A percentile compares a stretch with the other conserved stretches of the same genome.
These are phyloP conservation scores for Kluyveromyces nonfermentans DNA, from an alignment of 805 yeast genomes.

Conservation along the genomic window DNA sequence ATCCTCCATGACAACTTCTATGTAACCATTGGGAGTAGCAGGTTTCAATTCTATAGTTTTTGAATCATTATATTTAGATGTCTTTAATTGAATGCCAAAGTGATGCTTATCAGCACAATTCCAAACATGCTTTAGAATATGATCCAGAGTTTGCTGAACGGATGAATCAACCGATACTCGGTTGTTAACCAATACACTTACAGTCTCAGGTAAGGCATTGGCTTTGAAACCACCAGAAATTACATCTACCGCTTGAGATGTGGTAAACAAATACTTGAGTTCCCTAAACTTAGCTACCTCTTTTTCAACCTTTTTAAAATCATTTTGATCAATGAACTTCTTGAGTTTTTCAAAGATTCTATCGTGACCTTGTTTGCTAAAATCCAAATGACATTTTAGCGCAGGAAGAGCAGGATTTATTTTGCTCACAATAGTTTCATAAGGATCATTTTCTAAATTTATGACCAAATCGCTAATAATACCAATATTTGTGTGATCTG, in stretches of 20 bases:
- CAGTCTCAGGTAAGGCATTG: slow-evolving; percentile 59
- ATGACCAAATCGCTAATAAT: slow-evolving; percentile 45
- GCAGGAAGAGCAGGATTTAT: slow-evolving; percentile 47
- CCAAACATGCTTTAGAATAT: slow-evolving; percentile 15
- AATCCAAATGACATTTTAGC: slow-evolving; percentile 51
- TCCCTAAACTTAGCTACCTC: slow-evolving; percentile 28
- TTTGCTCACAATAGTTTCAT: slow-evolving; percentile 33
- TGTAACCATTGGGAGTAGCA: slow-evolving; percentile 7
- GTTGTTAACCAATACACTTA: slow-evolving; percentile 42
- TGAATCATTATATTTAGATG: slow-evolving; percentile 3
- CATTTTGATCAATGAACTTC: neutral
- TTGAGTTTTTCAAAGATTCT: neutral
- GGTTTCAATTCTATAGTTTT: slow-evolving; percentile 3
- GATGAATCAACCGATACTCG: slow-evolving; percentile 45
- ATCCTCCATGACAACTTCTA: slow-evolving; percentile 22
- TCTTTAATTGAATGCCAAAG: slow-evolving; percentile 7
- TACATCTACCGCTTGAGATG: slow-evolving; percentile 54
- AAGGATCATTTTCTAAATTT: slow-evolving; percentile 43
- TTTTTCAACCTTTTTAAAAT: slow-evolving; percentile 10
- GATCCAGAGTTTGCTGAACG: slow-evolving; percentile 31
- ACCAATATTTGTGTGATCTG: slow-evolving; percentile 66
- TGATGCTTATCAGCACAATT: slow-evolving; percentile 10
- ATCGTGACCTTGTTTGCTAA: neutral
- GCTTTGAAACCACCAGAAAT: slow-evolving; percentile 57
- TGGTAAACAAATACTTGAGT: slow-evolving; percentile 30